Conservation (phyloP, 2,329 filamentous ascomycete genomes). For the Venturia effusa region DNA sequence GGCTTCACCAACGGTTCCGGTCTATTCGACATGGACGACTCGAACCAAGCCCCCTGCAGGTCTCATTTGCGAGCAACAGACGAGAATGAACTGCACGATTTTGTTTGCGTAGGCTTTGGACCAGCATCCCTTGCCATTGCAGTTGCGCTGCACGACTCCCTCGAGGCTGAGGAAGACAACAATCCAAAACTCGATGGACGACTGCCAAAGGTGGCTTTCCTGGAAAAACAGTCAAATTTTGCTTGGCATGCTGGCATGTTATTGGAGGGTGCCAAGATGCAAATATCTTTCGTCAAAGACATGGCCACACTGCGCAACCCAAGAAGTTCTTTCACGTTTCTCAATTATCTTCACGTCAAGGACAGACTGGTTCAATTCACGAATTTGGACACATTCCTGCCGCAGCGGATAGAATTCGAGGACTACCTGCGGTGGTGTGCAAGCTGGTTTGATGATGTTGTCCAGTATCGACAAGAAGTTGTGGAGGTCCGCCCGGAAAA, state of each 20-base stretch:
- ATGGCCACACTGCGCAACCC: conserved; percentile 83
- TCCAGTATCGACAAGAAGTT: conserved; percentile 71
- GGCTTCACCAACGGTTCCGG: neutral
- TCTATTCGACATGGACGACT: neutral
- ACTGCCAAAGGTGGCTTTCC: conserved; percentile 65
- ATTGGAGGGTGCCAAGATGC: conserved; percentile 86
- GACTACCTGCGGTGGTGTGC: conserved; percentile 95
- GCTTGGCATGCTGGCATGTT: conserved; percentile 96
- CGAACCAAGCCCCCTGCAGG: neutral
- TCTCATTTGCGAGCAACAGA: conserved; percentile 8
- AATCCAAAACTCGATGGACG: conserved; percentile 22
- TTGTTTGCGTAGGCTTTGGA: conserved; percentile 87
- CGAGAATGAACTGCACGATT: conserved; percentile 59
- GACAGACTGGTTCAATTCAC: conserved; percentile 79
- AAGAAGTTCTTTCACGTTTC: conserved; percentile 82
- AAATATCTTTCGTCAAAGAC: conserved; percentile 96
- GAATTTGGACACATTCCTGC: conserved; percentile 81
- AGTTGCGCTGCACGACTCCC: conserved; percentile 75
- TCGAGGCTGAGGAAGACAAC: conserved; percentile 39
- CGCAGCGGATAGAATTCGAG: conserved; percentile 79
- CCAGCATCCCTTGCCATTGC: conserved; percentile 84
- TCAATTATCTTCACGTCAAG: conserved; percentile 83
- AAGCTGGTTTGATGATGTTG: conserved; percentile 59
- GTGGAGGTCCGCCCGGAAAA: conserved; percentile 55
- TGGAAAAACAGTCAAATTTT: conserved; percentile 76